A percentile compares a stretch with the other conserved stretches of the same genome.
phyloP scores from a whole-genome alignment of 352 stramenopile species.

The Thalassiosira hispida region DNA sequence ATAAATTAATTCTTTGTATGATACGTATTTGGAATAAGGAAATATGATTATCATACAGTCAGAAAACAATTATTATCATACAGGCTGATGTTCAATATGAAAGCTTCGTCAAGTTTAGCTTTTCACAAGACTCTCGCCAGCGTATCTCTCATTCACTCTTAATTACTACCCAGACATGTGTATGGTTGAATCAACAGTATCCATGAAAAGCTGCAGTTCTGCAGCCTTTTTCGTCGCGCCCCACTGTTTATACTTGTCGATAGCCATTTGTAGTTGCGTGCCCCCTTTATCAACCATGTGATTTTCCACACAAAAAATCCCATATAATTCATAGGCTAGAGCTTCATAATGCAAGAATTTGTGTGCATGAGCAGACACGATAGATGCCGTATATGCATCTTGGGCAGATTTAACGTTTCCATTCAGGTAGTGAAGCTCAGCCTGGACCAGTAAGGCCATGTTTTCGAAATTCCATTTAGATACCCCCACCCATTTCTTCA shows the following conservation, averaged over 20 bases:
- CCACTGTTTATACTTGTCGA: conserved; percentile 29
- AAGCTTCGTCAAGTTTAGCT: too few relatives aligned
- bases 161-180: too few relatives aligned
- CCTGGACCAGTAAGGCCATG: conserved; percentile 22
- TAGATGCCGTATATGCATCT: conserved; percentile 18
- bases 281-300: neutral
- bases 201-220: conserved; percentile 9
- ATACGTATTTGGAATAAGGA: too few relatives aligned
- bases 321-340: conserved; percentile 42
- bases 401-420: conserved; percentile 16
- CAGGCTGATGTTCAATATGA: too few relatives aligned
- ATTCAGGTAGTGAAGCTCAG: conserved; percentile 37
- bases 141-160: too few relatives aligned
- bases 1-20: too few relatives aligned
- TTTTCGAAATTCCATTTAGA: conserved; percentile 36
- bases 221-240: conserved; percentile 30
- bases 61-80: too few relatives aligned
- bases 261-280: conserved; percentile 8
- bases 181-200: neutral
- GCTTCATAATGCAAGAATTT: conserved; percentile 41
- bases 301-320: conserved; percentile 27
- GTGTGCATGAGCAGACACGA: conserved; percentile 30
- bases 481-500: neutral
- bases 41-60: too few relatives aligned
- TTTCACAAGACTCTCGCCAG: too few relatives aligned